Conservation (phyloP, 2,329 filamentous ascomycete genomes). For the Penicillium occitanis region DNA sequence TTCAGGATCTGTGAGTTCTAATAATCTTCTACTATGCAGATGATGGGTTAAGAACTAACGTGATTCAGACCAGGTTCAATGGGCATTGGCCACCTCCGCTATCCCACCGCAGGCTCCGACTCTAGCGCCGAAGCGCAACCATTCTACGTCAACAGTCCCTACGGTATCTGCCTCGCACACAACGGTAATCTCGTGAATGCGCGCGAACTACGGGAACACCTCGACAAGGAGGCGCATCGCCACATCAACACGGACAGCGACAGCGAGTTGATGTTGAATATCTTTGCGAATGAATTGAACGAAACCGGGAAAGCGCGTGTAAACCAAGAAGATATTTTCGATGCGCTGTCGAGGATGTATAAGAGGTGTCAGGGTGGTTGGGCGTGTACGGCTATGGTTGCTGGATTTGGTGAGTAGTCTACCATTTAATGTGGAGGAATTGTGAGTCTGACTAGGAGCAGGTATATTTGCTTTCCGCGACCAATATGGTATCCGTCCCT, state of each 20-base stretch:
- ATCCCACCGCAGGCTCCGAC: conserved; percentile 84
- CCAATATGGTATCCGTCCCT: conserved; percentile 76
- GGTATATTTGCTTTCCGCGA: conserved; percentile 77
- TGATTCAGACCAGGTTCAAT: conserved; percentile 66
- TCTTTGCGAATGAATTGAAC: conserved; percentile 79
- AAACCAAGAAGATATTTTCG: conserved; percentile 75
- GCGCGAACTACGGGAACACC: conserved; percentile 64
- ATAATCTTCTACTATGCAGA: background rate
- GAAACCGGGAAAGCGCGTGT: conserved; percentile 79
- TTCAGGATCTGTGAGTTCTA: conserved; percentile 59
- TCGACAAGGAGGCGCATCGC: conserved; percentile 76
- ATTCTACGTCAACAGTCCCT: conserved; percentile 87
- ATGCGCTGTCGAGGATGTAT: conserved; percentile 70
- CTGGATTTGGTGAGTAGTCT: conserved; percentile 49
- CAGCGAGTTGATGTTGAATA: conserved; percentile 82
- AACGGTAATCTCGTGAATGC: conserved; percentile 90
- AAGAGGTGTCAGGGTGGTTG: conserved; percentile 70
- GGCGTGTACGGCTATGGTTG: conserved; percentile 79
- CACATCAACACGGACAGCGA: conserved; percentile 91
- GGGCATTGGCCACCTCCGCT: conserved; percentile 82
- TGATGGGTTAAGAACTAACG: background rate
- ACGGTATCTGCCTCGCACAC: conserved; percentile 76
- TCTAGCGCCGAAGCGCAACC: conserved; percentile 85
- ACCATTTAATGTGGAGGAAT: background rate
- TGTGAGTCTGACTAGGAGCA: background rate